Evolutionary conservation across 1,139 yeast genomes (phyloP), one percentile per base, ranked within the genome.

Genomic region (Saccharomyces hybrid): DNA sequence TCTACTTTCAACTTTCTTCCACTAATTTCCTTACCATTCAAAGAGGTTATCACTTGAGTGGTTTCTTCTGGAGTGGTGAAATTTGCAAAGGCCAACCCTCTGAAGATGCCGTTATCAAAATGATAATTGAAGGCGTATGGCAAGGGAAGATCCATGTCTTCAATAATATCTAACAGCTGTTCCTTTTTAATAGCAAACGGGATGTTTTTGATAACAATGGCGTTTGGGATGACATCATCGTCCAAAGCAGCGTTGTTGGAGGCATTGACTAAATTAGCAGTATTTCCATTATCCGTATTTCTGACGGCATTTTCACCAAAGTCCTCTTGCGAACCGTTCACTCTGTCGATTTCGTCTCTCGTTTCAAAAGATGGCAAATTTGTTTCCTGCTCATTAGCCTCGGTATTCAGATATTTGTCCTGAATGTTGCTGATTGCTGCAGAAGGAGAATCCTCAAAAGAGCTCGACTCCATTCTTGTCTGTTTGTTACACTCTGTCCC

Each of bases 41-140:
- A 76, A 57, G 82, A 81, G 55, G 81, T 79, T 47, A 93, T 96
- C 13, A 91, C 98, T 63, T 83, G 74, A 4, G 91, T 83, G 2
- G 99, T 91, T 67, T 93, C 99, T 59, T 90, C 96, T 25, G 97
- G 85, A 26, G 95, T 86, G 32, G 97, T 88, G 73, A 93, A 93
- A 71, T 93, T 93, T 4, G 99, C 99, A 78, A 93, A 93, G 0
- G 99, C 99, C 65, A 93, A 78, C n/a, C 99, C 99, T 61, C 99
- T 80, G 68, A 93, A 93, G 3, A 95, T 97, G 13, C 99, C 99
- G 70, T 90, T 91, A 71, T 93, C 99, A 70, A 95, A 93, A 73
- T 93, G 99, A 73, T 93, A 93, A 72, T 93, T 93, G 74, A 93
- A 95, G 2, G 99, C 99, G 72, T 95, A 93, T 2, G 99, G 99